phyloP scores from a whole-genome alignment of 2,329 filamentous ascomycete genomes.

The Bimuria novae-zelandiae region DNA sequence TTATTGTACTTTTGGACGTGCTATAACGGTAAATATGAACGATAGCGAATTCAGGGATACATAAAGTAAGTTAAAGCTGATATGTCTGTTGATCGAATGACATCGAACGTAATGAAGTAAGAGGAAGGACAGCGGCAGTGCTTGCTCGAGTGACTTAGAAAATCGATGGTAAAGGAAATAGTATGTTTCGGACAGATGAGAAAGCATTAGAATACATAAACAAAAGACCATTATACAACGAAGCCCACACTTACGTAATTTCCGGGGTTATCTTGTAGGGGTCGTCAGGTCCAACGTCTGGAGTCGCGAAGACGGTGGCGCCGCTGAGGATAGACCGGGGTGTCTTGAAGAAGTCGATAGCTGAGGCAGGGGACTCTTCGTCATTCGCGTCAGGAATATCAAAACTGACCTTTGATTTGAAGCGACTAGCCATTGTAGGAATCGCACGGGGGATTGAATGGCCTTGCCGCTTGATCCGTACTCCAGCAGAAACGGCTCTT shows the following conservation, averaged over 20 bases:
- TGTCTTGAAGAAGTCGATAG: constrained; percentile 12
- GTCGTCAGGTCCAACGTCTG: constrained; percentile 1
- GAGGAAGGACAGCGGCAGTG: too few relatives aligned
- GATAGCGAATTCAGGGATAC: too few relatives aligned
- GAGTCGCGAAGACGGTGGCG: constrained; percentile 8
- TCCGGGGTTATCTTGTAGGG: not conserved
- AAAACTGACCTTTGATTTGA: constrained; percentile 5
- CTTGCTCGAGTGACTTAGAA: too few relatives aligned
- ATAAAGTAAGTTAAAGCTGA: too few relatives aligned
- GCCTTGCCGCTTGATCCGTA: not conserved
- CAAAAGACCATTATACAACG: too few relatives aligned
- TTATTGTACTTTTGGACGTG: not conserved
- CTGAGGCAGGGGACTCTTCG: not conserved
- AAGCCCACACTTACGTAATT: not conserved
- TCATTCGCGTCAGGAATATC: not conserved
- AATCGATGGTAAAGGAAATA: too few relatives aligned
- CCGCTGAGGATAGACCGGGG: constrained; percentile 14
- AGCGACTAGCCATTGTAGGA: constrained; percentile 8
- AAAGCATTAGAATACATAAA: too few relatives aligned
- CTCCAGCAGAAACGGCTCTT: not conserved
- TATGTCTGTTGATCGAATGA: too few relatives aligned
- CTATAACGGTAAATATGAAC: too few relatives aligned
- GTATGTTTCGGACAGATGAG: too few relatives aligned
- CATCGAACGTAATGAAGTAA: too few relatives aligned
- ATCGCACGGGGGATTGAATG: constrained; percentile 1